These are phyloP conservation scores for Geotrichum siamense DNA, from an alignment of 1,139 yeast genomes.

Conservation along the genomic window DNA sequence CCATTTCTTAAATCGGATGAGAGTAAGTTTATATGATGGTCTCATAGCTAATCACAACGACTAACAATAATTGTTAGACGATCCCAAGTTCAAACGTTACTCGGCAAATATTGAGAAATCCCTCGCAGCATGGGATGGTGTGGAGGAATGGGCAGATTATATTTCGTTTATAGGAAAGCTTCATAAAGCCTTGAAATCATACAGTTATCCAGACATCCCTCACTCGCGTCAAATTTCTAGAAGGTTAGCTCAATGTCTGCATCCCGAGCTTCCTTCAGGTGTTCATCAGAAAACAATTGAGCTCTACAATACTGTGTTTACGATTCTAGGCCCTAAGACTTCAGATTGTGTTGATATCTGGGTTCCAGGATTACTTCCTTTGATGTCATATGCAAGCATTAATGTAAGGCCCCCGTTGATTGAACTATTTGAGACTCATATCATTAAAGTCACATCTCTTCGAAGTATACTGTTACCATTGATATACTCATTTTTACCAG, in stretches of 20 bases:
- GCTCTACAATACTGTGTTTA: constrained; percentile 64
- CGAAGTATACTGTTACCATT: constrained; percentile 58
- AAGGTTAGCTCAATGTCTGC: constrained; percentile 51
- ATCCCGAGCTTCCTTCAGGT: constrained; percentile 82
- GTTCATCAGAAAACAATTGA: constrained; percentile 86
- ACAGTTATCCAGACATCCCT: constrained; percentile 43
- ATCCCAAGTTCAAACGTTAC: constrained; percentile 62
- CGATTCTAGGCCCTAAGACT: constrained; percentile 42
- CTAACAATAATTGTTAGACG: constrained; percentile 16
- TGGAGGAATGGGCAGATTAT: constrained; percentile 98
- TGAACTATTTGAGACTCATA: constrained; percentile 48
- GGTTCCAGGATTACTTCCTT: constrained; percentile 85
- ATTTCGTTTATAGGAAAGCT: constrained; percentile 78
- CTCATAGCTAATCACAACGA: not conserved
- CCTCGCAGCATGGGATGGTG: constrained; percentile 68
- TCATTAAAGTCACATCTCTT: constrained; percentile 51
- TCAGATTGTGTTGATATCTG: constrained; percentile 44
- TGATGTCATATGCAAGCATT: constrained; percentile 80
- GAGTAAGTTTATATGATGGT: not conserved
- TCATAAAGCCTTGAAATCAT: constrained; percentile 55
- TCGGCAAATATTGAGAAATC: constrained; percentile 64
- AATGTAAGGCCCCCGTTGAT: constrained; percentile 75
- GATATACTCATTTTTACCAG: constrained; percentile 69
- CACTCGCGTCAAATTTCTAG: constrained; percentile 37
- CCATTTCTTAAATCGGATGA: constrained; percentile 9